Evolutionary conservation across 495 filamentous ascomycete species (phyloP).

Genomic region (Aspergillus hancockii): DNA sequence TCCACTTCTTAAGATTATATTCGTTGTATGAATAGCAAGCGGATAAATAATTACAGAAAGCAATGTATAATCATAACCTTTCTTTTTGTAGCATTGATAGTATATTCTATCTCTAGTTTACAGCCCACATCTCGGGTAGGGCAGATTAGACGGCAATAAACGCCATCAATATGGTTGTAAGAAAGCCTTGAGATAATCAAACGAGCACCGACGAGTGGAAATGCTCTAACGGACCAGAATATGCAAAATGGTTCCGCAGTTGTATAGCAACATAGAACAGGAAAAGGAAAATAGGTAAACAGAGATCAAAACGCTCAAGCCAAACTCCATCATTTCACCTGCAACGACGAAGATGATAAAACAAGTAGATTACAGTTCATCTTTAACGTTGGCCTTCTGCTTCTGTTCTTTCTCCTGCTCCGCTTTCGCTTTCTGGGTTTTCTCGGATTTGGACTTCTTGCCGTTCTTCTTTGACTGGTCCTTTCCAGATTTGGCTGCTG

Average conservation of each 20-base stretch:
- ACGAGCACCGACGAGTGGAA: too few relatives aligned
- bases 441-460: conserved; percentile 51
- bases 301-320: conserved; percentile 13
- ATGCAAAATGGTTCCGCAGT: not conserved
- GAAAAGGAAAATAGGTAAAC: conserved; percentile 1
- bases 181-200: not conserved
- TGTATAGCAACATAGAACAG: not conserved
- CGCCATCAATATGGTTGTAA: not conserved
- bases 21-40: not conserved
- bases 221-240: not conserved
- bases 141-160: not conserved
- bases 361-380: conserved; percentile 40
- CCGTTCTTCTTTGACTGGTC: conserved; percentile 53
- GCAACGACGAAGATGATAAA: conserved; percentile 4
- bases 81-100: not conserved
- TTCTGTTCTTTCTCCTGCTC: conserved; percentile 26
- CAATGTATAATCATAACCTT: not conserved
- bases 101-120: conserved; percentile 11
- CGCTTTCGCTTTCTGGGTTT: conserved; percentile 35
- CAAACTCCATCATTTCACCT: conserved; percentile 14
- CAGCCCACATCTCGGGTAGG: not conserved
- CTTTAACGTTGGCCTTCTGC: conserved; percentile 31
- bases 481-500: conserved; percentile 23
- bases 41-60: not conserved
- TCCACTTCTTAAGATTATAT: conserved; percentile 1